Evolutionary conservation across 2,329 filamentous ascomycete species (phyloP).

Genomic region (Hypocrella siamensis): DNA sequence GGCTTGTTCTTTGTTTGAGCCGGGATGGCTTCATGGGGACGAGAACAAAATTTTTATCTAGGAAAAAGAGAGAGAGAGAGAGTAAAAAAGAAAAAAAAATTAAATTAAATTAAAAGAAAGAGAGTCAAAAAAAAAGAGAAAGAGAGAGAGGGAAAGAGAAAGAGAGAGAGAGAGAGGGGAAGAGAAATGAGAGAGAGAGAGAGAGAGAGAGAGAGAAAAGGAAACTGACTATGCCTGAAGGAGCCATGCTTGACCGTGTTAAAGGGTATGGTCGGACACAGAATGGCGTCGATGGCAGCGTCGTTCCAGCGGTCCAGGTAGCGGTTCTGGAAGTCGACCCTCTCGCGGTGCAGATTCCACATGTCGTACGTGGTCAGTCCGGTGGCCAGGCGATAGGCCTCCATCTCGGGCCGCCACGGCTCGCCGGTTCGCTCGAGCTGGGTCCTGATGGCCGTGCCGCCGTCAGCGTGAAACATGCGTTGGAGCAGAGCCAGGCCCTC

Average conservation of each 20-base stretch:
- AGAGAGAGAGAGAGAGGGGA: too few species aligned
- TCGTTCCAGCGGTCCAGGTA: constrained; percentile 30
- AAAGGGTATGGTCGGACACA: constrained; percentile 39
- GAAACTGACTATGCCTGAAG: constrained; percentile 24
- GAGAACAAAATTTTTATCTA: too few species aligned
- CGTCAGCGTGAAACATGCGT: constrained; percentile 33
- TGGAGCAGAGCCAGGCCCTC: constrained; percentile 20
- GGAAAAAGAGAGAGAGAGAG: too few species aligned
- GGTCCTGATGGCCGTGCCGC: constrained; percentile 22
- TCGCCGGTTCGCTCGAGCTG: constrained; percentile 26
- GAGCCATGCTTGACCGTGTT: constrained; percentile 24
- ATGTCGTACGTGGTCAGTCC: constrained; percentile 27
- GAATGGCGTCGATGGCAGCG: constrained; percentile 41
- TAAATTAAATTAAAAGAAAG: too few species aligned
- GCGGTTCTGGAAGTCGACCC: constrained; percentile 26
- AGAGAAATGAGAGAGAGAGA: neutral
- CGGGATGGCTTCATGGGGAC: too few species aligned
- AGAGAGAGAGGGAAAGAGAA: too few species aligned
- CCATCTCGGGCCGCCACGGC: constrained; percentile 23
- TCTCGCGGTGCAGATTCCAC: constrained; percentile 31
- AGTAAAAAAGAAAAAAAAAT: too few species aligned
- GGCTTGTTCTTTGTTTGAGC: too few species aligned
- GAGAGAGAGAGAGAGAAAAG: too few species aligned
- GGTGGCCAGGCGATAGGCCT: constrained; percentile 12
- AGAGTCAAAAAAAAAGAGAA: constrained; percentile 1